Percentiles rank a stretch among this genome's conserved stretches.
Conservation (phyloP, 163 green algal genomes). For the Scenedesmus sp. region DNA sequence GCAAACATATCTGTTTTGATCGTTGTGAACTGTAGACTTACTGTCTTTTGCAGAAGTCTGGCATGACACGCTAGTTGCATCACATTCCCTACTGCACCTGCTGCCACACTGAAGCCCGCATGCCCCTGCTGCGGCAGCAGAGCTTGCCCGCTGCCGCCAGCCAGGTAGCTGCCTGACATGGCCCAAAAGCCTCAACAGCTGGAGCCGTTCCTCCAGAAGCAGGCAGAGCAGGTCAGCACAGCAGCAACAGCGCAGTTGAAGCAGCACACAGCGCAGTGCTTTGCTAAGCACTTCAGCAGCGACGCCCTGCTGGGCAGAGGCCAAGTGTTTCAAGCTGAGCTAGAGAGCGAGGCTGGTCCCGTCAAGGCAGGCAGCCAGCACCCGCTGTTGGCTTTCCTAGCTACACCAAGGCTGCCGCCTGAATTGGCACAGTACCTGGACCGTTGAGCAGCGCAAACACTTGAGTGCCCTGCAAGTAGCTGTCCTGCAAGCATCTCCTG, state of each 20-base stretch:
- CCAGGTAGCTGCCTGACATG: neutral
- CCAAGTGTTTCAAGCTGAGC: constrained; percentile 5
- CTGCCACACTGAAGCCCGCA: neutral
- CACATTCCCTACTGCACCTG: neutral
- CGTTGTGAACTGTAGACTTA: neutral
- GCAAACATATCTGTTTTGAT: neutral
- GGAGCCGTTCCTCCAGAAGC: constrained; percentile 8
- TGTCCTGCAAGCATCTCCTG: neutral
- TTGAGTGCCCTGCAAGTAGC: neutral
- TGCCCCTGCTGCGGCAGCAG: neutral
- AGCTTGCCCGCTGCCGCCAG: neutral
- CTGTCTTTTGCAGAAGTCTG: neutral
- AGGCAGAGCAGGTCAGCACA: neutral
- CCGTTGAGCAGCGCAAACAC: neutral
- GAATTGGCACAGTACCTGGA: constrained; percentile 44
- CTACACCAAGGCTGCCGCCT: constrained; percentile 50
- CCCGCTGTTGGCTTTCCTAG: constrained; percentile 37
- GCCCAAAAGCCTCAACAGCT: constrained; percentile 7
- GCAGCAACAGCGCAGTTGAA: constrained; percentile 1
- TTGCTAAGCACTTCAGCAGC: constrained; percentile 33
- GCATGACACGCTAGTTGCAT: neutral
- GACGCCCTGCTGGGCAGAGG: constrained; percentile 20
- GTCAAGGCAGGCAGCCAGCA: constrained; percentile 33
- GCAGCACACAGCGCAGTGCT: constrained; percentile 23
- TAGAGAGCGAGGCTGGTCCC: neutral